Evolutionary conservation across 192 early-diverging fungal species (phyloP).

Genomic region (Podila epicladia): DNA sequence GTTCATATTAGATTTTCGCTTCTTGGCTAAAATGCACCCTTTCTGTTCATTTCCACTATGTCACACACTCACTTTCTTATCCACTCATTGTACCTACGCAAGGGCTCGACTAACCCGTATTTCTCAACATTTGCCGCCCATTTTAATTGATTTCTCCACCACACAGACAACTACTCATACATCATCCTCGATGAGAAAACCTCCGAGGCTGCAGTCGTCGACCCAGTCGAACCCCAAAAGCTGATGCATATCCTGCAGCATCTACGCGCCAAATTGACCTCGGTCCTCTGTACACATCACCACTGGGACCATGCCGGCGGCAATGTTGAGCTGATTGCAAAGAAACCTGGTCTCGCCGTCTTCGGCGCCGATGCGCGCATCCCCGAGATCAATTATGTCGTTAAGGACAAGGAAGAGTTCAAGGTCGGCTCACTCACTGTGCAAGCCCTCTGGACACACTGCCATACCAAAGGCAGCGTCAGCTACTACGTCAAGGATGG

Average conservation of each 20-base stretch:
- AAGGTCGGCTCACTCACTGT: slow-evolving; percentile 79
- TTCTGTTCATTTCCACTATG: too few relatives aligned
- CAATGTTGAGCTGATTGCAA: slow-evolving; percentile 68
- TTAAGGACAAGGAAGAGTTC: slow-evolving; percentile 79
- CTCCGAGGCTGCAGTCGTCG: slow-evolving; percentile 75
- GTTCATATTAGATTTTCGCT: too few relatives aligned
- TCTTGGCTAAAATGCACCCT: too few relatives aligned
- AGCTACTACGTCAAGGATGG: slow-evolving; percentile 83
- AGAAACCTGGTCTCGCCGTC: slow-evolving; percentile 73
- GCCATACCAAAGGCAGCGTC: slow-evolving; percentile 92
- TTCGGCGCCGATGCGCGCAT: slow-evolving; percentile 93
- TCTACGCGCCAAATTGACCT: slow-evolving; percentile 67
- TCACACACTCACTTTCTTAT: too few relatives aligned
- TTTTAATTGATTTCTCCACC: not conserved
- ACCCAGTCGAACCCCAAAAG: slow-evolving; percentile 86
- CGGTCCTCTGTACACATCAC: slow-evolving; percentile 89
- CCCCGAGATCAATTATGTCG: slow-evolving; percentile 78
- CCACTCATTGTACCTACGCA: too few relatives aligned
- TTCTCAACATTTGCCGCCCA: not conserved
- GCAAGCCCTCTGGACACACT: slow-evolving; percentile 79
- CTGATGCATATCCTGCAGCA: slow-evolving; percentile 67
- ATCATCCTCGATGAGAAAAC: slow-evolving; percentile 80
- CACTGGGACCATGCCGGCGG: slow-evolving; percentile 91
- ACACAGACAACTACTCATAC: slow-evolving; percentile 88
- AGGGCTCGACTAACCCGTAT: not conserved